Base-by-base conservation (phyloP, 2,329 filamentous ascomycete genomes). In the Aspergillus viridinutans region DNA sequence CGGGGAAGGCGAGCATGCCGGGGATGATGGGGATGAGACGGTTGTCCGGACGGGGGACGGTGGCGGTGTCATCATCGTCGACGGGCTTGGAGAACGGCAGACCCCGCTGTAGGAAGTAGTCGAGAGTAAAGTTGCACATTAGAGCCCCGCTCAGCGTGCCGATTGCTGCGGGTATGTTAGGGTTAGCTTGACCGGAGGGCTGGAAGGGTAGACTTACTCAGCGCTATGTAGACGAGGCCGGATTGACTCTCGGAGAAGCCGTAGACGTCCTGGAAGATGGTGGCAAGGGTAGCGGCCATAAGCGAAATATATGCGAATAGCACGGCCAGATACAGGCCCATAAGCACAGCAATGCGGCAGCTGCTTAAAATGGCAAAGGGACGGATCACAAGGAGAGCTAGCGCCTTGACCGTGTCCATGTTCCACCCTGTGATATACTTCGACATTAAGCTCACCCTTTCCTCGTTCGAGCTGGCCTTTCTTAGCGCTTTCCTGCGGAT, bases 51-150 rank as follows among this genome's bases (percentile, higher is more conserved):
- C 53, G 53, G 10, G 32, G 29, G 20, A 48, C 3, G 51, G 17
- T 12, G 20, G 10, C 40, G 35, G n/a, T n/a, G 26, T 14, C 35
- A 14, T 17, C 35, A 40, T 40, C 2, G 35, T 3, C 35, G 35
- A 47, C 51, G 23, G 40, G 43, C 26, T 48, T 32, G 12, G 45
- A 49, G 25, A 29, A 26, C 5, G 52, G 32, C 38, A 49, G 52
- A n/a, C 52, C 52, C 9, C 52, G 40, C 21, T 47, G 17, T 42
- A 53, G 52, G 29, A 55, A 51, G 53, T 50, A 50, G 28, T 55
- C 53, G n/a, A 55, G 53, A 8, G 53, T 55, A 26, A 55, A 55
- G n/a, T 26, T 45, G 38, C 53, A 55, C 47, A 55, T 45, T 14
- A 51, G 38, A 14, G 53, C 48, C 8, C 53, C 48, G n/a, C 45